These are phyloP conservation scores for Bipolaris cookei DNA, from an alignment of 2,329 filamentous ascomycete species.

Conservation along the genomic window DNA sequence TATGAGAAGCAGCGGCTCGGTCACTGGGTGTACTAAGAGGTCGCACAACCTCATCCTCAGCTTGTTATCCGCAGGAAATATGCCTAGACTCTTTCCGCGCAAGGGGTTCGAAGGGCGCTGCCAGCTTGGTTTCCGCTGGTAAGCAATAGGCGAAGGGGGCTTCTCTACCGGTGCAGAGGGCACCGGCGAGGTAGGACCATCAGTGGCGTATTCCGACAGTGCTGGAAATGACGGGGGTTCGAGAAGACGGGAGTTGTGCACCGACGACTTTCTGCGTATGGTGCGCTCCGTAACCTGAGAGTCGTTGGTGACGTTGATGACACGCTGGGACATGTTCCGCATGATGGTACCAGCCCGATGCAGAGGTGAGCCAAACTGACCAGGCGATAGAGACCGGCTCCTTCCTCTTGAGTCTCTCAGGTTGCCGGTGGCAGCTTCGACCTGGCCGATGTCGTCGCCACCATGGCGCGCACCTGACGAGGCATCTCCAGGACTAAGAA, in stretches of 20 bases:
- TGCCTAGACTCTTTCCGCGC: conserved; percentile 81
- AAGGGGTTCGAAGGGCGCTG: conserved; percentile 71
- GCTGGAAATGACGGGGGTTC: conserved; percentile 59
- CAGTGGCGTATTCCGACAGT: conserved; percentile 58
- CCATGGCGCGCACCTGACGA: conserved; percentile 59
- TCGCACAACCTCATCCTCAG: conserved; percentile 79
- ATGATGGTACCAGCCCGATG: conserved; percentile 59
- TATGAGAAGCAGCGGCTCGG: conserved; percentile 83
- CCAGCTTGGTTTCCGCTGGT: conserved; percentile 45
- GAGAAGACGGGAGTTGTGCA: conserved; percentile 61
- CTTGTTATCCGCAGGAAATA: conserved; percentile 80
- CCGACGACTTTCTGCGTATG: conserved; percentile 65
- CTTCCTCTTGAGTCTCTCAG: conserved; percentile 49
- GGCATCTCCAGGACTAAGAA: conserved; percentile 53
- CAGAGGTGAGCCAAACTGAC: conserved; percentile 54
- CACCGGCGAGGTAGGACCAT: conserved; percentile 46
- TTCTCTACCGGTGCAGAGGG: conserved; percentile 47
- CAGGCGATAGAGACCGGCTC: conserved; percentile 58
- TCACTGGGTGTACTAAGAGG: conserved; percentile 81
- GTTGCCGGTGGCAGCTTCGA: conserved; percentile 59
- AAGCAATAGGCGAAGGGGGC: conserved; percentile 41
- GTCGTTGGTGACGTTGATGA: conserved; percentile 96
- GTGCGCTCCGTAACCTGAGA: conserved; percentile 80
- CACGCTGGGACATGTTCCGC: conserved; percentile 87
- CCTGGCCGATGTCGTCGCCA: conserved; percentile 65